Evolutionary conservation across 306 rosid genomes (phyloP).

Genomic region (Carpinus fangiana): DNA sequence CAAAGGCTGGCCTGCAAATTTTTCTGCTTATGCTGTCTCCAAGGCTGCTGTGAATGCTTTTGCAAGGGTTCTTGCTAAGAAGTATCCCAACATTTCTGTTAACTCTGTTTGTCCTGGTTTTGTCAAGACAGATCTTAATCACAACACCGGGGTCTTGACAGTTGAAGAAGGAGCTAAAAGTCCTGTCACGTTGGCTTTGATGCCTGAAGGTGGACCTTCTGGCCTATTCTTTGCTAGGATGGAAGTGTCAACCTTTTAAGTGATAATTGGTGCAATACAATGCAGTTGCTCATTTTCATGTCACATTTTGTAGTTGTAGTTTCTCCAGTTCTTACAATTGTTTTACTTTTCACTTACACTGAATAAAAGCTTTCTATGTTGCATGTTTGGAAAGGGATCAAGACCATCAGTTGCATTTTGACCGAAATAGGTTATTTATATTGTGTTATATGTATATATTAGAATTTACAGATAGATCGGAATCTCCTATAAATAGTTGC

Average conservation of each 20-base stretch:
- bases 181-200: constrained; percentile 2
- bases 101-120: neutral
- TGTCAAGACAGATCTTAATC: neutral
- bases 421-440: too few species aligned
- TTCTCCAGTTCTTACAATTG: too few species aligned
- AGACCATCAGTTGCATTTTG: too few species aligned
- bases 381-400: too few species aligned
- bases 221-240: neutral
- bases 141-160: neutral
- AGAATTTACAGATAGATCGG: too few species aligned
- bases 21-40: neutral
- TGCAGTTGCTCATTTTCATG: too few species aligned
- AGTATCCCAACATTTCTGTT: neutral
- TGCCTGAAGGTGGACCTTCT: neutral
- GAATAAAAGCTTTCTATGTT: too few species aligned
- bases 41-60: neutral
- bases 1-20: neutral
- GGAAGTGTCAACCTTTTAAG: neutral
- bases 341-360: too few species aligned
- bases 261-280: neutral
- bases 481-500: too few species aligned
- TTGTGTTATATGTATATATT: too few species aligned
- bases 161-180: constrained; percentile 1
- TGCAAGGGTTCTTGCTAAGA: neutral
- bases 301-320: too few species aligned